phyloP scores from a whole-genome alignment of 768 basidiomycete genomes.

The Hericium rajendrae region DNA sequence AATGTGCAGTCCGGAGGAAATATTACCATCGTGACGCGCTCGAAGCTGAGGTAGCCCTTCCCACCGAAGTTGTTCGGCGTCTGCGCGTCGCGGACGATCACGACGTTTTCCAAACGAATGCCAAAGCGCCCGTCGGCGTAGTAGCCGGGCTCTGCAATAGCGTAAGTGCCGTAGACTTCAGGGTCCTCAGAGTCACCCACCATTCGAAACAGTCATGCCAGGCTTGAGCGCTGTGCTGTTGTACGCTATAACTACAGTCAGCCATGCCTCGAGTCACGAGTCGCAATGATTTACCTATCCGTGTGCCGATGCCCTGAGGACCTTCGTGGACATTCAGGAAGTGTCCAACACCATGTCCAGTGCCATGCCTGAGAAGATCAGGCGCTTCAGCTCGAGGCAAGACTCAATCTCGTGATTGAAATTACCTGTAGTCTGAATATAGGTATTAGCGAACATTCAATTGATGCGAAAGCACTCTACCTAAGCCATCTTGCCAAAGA shows the following conservation, averaged over 20 bases:
- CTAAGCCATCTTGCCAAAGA: constrained; percentile 83
- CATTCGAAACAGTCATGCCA: constrained; percentile 86
- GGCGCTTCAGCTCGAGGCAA: too few species aligned
- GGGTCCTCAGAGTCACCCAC: constrained; percentile 25
- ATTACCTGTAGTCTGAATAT: neutral
- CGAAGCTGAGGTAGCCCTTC: constrained; percentile 72
- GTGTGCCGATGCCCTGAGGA: constrained; percentile 54
- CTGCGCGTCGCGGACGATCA: constrained; percentile 61
- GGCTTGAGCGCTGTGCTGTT: constrained; percentile 65
- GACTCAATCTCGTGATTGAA: neutral
- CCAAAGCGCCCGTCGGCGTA: constrained; percentile 88
- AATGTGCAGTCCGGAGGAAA: neutral
- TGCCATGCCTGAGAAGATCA: constrained; percentile 56
- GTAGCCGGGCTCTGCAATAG: constrained; percentile 71
- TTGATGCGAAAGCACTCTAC: constrained; percentile 26
- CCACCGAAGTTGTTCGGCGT: constrained; percentile 74
- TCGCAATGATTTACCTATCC: constrained; percentile 25
- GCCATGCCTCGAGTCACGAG: too few species aligned
- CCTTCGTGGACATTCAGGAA: constrained; percentile 93
- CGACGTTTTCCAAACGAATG: constrained; percentile 87
- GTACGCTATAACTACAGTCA: constrained; percentile 31
- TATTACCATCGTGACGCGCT: constrained; percentile 79
- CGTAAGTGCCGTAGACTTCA: neutral
- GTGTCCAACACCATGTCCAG: constrained; percentile 91
- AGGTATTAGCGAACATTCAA: neutral